Evolutionary conservation across 345 rosid genomes (phyloP).

Genomic region (Citrus inodora): DNA sequence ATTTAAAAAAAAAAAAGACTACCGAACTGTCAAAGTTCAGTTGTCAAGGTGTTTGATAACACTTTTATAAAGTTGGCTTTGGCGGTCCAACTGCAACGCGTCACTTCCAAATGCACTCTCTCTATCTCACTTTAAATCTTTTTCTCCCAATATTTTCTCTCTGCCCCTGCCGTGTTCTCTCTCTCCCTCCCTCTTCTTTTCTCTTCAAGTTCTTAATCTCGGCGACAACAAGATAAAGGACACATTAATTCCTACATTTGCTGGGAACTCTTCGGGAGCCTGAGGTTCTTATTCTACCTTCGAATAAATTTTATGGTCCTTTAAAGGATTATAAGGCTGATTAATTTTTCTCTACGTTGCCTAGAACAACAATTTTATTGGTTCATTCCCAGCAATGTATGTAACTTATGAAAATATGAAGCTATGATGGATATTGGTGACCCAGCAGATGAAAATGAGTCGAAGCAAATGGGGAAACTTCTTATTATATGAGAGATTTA

Average conservation of each 20-base stretch:
- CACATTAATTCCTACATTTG: slow-evolving; percentile 12
- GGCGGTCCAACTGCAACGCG: too few relatives aligned
- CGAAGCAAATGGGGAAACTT: neutral
- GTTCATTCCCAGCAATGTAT: neutral
- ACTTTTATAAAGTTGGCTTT: too few relatives aligned
- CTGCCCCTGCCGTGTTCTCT: too few relatives aligned
- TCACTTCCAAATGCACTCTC: too few relatives aligned
- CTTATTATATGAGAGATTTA: neutral
- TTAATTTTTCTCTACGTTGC: neutral
- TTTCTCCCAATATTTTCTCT: too few relatives aligned
- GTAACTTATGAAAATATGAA: neutral
- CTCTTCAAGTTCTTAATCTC: neutral
- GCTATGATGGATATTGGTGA: neutral
- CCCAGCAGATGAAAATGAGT: neutral
- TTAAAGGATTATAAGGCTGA: neutral
- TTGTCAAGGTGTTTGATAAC: too few relatives aligned
- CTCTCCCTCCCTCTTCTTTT: too few relatives aligned
- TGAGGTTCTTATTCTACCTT: neutral
- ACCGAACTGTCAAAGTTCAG: rapidly evolving
- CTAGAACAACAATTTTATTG: neutral
- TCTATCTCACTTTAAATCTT: too few relatives aligned
- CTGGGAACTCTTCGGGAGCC: slow-evolving; percentile 4
- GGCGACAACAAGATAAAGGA: neutral
- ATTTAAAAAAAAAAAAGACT: too few relatives aligned
- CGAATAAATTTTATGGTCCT: slow-evolving; percentile 13